Base-by-base conservation (phyloP, 495 filamentous ascomycete species). In the Haplographium delicatum region DNA sequence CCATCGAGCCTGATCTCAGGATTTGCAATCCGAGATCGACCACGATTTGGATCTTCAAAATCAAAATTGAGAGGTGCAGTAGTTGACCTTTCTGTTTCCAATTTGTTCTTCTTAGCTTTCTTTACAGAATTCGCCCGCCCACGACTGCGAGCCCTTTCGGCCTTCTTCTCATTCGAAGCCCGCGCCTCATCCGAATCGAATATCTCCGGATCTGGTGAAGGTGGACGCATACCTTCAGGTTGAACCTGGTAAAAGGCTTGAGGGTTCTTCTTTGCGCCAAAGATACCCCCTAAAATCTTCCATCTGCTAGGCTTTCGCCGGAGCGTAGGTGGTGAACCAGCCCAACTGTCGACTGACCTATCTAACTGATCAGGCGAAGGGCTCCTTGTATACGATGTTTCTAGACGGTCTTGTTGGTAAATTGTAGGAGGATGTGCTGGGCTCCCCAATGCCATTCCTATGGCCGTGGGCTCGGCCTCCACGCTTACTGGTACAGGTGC, bases 371-470 rank as follows among this genome's bases (percentile, higher is more conserved):
- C 59, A 13, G 49, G 56, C 19, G 46, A 56, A 9, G 30, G 8
- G 8, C 15, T 56, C 18, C 33, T 34, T 8, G 30, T 50, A 5
- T 41, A 10, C 33, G 15, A 23, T 55, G 62, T 15, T 55, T 62
- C 46, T 57, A 51, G 54, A 61, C 62, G 18, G 37, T 45, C 28
- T 45, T 44, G 42, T 57, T 61, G 50, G 43, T 46, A 57, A 18
- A 33, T 39, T 18, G 50, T 40, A 11, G 62, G 51, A 33, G 59
- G 63, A 31, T 53, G 60, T 26, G 63, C 60, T 44, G 79, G 78
- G 51, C 79, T 81, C 37, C 79, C 78, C 34, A 82, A 63, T 11
- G 77, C 79, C 76, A 82, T 77, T 13, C 79, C 79, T 44, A 81
- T 83, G 20, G 46, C 51, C 31, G 19, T 47, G 8, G 43, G 40